Base-by-base conservation (phyloP, 2,329 filamentous ascomycete species). In the Stromatinia cepivora region DNA sequence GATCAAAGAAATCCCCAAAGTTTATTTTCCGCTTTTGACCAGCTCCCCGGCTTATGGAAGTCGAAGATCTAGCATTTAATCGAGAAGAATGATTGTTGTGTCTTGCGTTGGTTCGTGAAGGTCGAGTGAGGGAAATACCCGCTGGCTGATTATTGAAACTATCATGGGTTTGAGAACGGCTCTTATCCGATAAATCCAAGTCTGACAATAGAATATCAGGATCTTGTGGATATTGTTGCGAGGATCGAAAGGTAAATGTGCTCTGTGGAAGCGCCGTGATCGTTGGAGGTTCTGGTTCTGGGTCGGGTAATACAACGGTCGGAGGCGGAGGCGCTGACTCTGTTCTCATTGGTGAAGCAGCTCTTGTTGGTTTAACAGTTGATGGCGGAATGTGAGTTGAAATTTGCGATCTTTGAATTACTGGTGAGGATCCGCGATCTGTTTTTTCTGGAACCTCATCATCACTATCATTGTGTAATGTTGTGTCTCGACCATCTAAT, bases 1-100 rank as follows among this genome's bases (percentile, higher is more conserved):
- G 81, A 76, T 92, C 90, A 77, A 93, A 93, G 67, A 93, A 88
- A 76, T 94, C 91, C 34, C 88, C 87, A 75, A 92, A 86, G 74
- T 91, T 90, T 74, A 92, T 85, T 75, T 90, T 87, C 54, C 91
- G 85, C 79, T 94, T 94, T 74, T 88, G 85, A 1, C 91, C 91
- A 11, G 90, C 87, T 9, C 87, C 88, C 70, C 85, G 85, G 6
- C 88, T 88, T 11, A 92, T 74, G 5, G 74, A 71, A 10, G 52
- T 72, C 31, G 71, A 52, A 42, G 71, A 66, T 69, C 76, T 75
- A 10, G 74, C 61, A 52, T 57, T 71, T 39, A 71, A 34, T 64
- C 78, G 71, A 58, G 70, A 62, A 36, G 73, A 67, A 62, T 75
- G 75, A 52, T 72, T 77, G 62, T 73, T 76, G 66, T 78, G 76